These are phyloP conservation scores for Tulasnella sp. DNA, from an alignment of 768 basidiomycete species.

Conservation along the genomic window DNA sequence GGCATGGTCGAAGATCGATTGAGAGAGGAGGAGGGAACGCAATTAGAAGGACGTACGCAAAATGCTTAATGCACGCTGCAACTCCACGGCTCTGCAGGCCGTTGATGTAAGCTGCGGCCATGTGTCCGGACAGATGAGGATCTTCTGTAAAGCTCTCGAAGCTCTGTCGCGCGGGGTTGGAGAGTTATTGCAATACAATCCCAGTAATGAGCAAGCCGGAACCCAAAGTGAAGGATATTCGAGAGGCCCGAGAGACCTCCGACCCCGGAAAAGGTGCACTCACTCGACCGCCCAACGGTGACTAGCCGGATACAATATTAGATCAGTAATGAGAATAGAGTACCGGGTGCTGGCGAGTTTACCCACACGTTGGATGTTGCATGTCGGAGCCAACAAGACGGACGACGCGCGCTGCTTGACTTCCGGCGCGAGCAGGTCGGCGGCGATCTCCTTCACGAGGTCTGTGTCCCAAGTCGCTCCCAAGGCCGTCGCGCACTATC, in stretches of 20 bases:
- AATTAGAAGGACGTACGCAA: conserved; percentile 21
- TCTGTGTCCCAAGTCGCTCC: conserved; percentile 56
- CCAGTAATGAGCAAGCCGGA: neutral
- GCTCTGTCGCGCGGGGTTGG: no score
- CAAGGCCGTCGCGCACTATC: conserved; percentile 30
- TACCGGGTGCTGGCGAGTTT: neutral
- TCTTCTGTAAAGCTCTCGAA: conserved; percentile 39
- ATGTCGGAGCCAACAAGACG: conserved; percentile 58
- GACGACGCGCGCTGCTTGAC: conserved; percentile 51
- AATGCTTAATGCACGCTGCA: conserved; percentile 63
- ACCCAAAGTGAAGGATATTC: conserved; percentile 40
- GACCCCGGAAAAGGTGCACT: neutral
- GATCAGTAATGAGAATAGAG: neutral
- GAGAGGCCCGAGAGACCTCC: neutral
- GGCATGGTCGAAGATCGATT: neutral
- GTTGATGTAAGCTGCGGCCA: conserved; percentile 58
- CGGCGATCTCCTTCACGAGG: conserved; percentile 42
- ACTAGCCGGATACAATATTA: neutral
- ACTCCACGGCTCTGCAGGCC: conserved; percentile 60
- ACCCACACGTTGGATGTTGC: conserved; percentile 53
- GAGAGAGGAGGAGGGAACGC: neutral
- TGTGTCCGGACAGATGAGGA: conserved; percentile 56
- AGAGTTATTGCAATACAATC: no score
- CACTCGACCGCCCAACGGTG: conserved; percentile 23
- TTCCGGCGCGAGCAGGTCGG: conserved; percentile 46